Evolutionary conservation across 306 rosid species (phyloP).

Genomic region (Phaseolus lunatus): DNA sequence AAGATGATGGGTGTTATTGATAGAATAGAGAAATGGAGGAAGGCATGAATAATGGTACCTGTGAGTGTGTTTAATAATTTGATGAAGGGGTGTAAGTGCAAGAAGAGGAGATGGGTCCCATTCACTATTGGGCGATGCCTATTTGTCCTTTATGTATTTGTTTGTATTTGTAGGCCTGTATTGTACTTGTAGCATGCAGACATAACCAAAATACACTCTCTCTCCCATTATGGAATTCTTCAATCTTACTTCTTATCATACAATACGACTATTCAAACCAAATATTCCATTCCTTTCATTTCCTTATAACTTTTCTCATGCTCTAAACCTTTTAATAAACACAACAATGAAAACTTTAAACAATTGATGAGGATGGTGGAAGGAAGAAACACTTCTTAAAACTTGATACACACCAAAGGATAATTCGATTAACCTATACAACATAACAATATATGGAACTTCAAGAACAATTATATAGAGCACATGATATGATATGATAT

Average conservation of each 20-base stretch:
- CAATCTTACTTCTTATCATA: constrained; percentile 19
- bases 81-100: constrained; percentile 46
- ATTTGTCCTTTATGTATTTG: constrained; percentile 57
- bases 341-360: no score
- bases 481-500: no score
- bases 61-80: constrained; percentile 57
- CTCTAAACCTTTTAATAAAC: no score
- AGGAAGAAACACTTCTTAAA: no score
- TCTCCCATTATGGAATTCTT: constrained; percentile 35
- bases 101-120: constrained; percentile 51
- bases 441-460: no score
- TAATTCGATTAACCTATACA: no score
- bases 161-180: constrained; percentile 42
- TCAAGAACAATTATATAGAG: no score
- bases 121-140: constrained; percentile 45
- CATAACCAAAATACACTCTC: constrained; percentile 2
- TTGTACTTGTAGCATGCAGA: constrained; percentile 13
- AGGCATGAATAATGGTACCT: no score
- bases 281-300: not conserved
- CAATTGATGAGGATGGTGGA: no score
- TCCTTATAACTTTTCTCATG: no score
- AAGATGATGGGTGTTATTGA: no score
- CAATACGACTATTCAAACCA: not conserved
- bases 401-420: no score
- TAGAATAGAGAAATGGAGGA: constrained; percentile 38